Percentiles rank a stretch among this genome's conserved stretches.
These are phyloP conservation scores for Sporothrix luriei DNA, from an alignment of 2,329 filamentous ascomycete genomes.

Conservation along the genomic window DNA sequence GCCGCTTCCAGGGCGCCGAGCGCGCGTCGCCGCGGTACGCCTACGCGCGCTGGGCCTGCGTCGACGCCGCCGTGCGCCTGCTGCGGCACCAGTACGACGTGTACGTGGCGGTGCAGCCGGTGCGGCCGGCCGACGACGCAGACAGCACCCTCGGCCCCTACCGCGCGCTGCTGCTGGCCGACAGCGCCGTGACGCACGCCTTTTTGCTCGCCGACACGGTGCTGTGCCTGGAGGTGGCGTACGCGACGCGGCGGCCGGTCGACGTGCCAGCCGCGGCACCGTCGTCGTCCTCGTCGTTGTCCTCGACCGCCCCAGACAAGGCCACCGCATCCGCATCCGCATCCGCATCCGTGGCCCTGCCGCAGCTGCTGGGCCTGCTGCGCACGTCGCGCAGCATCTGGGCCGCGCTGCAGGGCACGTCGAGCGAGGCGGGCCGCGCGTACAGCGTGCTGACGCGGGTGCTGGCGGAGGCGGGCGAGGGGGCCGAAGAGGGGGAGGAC, in stretches of 20 bases:
- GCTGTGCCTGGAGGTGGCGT: constrained; percentile 46
- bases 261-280: no score
- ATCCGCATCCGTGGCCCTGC: constrained; percentile 34
- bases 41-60: constrained; percentile 48
- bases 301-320: no score
- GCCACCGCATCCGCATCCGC: no score
- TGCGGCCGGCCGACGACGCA: no score
- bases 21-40: constrained; percentile 44
- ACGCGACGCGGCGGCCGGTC: constrained; percentile 26
- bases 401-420: constrained; percentile 38
- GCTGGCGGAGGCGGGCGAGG: constrained; percentile 37
- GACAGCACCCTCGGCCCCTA: constrained; percentile 42
- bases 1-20: constrained; percentile 40
- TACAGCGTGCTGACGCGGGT: constrained; percentile 43
- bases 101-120: constrained; percentile 47
- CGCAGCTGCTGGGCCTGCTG: constrained; percentile 40
- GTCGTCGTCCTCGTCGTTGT: no score
- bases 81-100: constrained; percentile 50
- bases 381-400: constrained; percentile 40
- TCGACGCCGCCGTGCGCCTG: constrained; percentile 50
- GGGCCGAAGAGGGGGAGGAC: not conserved
- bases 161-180: constrained; percentile 48
- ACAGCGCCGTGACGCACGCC: constrained; percentile 49
- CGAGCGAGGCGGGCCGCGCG: constrained; percentile 39
- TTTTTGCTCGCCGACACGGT: constrained; percentile 54